phyloP scores from a whole-genome alignment of 164 flowering plant species.

The Warburgia ugandensis region DNA sequence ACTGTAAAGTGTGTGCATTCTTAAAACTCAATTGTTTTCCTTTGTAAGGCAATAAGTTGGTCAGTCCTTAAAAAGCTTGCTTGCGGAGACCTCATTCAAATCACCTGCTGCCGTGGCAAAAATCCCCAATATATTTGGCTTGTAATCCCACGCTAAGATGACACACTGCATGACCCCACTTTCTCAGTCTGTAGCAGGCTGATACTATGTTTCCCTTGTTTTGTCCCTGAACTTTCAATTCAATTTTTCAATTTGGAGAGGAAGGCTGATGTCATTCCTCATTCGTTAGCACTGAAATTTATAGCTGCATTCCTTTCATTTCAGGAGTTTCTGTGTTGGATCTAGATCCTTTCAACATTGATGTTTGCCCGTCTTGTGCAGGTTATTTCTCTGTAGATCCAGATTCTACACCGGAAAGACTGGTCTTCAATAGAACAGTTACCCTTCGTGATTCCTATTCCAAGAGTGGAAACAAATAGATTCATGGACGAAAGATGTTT shows the following conservation, averaged over 20 bases:
- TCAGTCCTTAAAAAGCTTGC: not conserved
- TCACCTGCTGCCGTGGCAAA: not conserved
- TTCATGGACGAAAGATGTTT: too few species aligned
- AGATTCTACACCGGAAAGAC: slow-evolving; percentile 67
- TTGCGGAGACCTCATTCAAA: not conserved
- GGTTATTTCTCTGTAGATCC: slow-evolving; percentile 78
- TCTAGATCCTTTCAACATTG: not conserved
- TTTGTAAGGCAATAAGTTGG: too few species aligned
- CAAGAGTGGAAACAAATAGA: slow-evolving; percentile 45
- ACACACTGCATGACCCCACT: too few species aligned
- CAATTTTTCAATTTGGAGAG: too few species aligned
- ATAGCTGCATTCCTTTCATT: not conserved
- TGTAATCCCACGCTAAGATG: too few species aligned
- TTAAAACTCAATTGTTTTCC: not conserved
- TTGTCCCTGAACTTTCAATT: too few species aligned
- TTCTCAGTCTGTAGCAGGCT: too few species aligned
- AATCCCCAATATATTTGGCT: not conserved
- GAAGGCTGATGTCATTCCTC: not conserved
- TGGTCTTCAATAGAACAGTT: slow-evolving; percentile 80
- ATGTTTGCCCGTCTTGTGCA: slow-evolving; percentile 22
- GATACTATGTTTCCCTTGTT: too few species aligned
- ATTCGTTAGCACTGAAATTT: not conserved
- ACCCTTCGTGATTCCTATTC: slow-evolving; percentile 67
- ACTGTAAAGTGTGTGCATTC: not conserved
- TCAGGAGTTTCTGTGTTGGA: too few species aligned